Percentiles rank a stretch among this genome's conserved stretches.
Conservation (phyloP, 768 basidiomycete genomes). For the Lactarius pseudohatsudake region DNA sequence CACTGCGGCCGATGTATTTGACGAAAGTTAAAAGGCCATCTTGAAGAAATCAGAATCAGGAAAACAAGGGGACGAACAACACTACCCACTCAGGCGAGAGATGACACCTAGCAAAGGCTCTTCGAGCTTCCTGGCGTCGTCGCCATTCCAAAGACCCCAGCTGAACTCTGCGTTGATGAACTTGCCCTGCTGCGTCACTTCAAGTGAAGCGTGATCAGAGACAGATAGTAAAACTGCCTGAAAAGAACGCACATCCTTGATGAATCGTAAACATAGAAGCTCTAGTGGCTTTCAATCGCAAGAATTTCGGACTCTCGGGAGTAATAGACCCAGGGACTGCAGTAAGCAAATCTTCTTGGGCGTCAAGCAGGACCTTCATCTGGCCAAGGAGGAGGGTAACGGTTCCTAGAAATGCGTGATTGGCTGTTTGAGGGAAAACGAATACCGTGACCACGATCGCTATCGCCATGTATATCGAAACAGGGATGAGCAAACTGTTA, state of each 20-base stretch:
- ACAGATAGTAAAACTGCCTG: neutral
- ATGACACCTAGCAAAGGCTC: slow-evolving; percentile 39
- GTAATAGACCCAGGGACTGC: slow-evolving; percentile 30
- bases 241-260: slow-evolving; percentile 34
- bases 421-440: slow-evolving; percentile 54
- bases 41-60: slow-evolving; percentile 26
- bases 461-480: slow-evolving; percentile 49
- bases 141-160: slow-evolving; percentile 47
- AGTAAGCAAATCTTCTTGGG: slow-evolving; percentile 38
- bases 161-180: slow-evolving; percentile 46
- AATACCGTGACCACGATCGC: slow-evolving; percentile 45
- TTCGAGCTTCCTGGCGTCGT: slow-evolving; percentile 41
- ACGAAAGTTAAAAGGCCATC: slow-evolving; percentile 39
- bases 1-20: slow-evolving; percentile 32
- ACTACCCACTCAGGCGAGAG: slow-evolving; percentile 38
- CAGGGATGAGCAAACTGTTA: slow-evolving; percentile 45
- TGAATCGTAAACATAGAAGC: slow-evolving; percentile 32
- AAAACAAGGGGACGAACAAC: neutral
- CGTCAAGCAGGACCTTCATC: slow-evolving; percentile 34
- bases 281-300: slow-evolving; percentile 30
- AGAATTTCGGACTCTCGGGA: slow-evolving; percentile 29
- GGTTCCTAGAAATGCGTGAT: slow-evolving; percentile 40
- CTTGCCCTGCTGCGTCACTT: slow-evolving; percentile 39
- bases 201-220: neutral
- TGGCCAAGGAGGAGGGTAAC: slow-evolving; percentile 36